Percentiles rank a stretch among this genome's conserved stretches.
Conservation (phyloP, 495 filamentous ascomycete genomes). For the Penicillium cataractarum region DNA sequence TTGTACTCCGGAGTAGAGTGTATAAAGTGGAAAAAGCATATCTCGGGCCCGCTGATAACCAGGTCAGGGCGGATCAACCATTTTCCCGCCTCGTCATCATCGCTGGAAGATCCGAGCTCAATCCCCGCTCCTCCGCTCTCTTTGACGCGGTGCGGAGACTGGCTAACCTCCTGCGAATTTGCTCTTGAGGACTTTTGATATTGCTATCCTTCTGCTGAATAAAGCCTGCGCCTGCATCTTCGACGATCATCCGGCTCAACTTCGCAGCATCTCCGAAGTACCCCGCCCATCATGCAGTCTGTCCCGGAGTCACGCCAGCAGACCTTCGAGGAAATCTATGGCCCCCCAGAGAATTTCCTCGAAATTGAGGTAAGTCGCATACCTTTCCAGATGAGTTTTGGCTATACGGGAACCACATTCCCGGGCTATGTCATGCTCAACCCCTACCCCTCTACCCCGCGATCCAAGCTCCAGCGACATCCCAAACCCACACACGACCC, state of each 20-base stretch:
- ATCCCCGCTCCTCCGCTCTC: constrained; percentile 10
- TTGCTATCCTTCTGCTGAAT: not conserved
- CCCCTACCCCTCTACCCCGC: constrained; percentile 11
- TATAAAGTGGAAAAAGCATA: not conserved
- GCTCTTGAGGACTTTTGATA: not conserved
- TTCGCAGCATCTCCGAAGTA: constrained; percentile 3
- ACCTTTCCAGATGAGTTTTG: not conserved
- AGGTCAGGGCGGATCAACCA: constrained; percentile 20
- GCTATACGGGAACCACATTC: not conserved
- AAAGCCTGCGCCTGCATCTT: not conserved
- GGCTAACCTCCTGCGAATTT: not conserved
- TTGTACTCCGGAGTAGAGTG: too few relatives aligned
- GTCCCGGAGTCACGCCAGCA: constrained; percentile 86
- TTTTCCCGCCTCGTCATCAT: constrained; percentile 16
- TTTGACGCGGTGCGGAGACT: constrained; percentile 8
- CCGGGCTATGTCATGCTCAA: constrained; percentile 19
- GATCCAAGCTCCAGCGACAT: constrained; percentile 7
- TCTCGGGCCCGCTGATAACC: constrained; percentile 17
- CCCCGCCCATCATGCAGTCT: constrained; percentile 66
- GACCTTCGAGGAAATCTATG: constrained; percentile 98
- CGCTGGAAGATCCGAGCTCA: constrained; percentile 15
- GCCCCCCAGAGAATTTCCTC: constrained; percentile 96
- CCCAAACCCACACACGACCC: constrained; percentile 3
- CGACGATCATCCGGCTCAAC: not conserved
- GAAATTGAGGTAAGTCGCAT: constrained; percentile 83